These are phyloP conservation scores for Hemileccinum rubropunctum DNA, from an alignment of 768 basidiomycete genomes.

Conservation along the genomic window DNA sequence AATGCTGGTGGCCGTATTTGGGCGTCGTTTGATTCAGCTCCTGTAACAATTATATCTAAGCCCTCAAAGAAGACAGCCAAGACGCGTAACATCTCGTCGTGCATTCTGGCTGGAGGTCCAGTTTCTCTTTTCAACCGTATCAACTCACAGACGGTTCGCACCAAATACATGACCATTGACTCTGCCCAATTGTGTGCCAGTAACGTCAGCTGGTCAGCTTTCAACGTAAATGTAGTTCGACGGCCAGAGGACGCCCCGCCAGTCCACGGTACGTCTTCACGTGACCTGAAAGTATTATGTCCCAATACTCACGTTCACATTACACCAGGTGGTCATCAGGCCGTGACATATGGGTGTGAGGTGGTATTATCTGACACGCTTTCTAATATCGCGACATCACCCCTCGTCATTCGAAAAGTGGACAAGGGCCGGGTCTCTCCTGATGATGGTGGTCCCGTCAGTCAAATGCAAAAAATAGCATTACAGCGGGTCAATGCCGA, in stretches of 20 bases:
- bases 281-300: constrained; percentile 43
- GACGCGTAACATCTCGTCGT: constrained; percentile 87
- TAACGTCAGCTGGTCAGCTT: constrained; percentile 90
- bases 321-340: constrained; percentile 61
- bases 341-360: constrained; percentile 89
- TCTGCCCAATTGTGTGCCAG: constrained; percentile 81
- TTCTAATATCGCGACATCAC: constrained; percentile 82
- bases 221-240: constrained; percentile 87
- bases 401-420: constrained; percentile 87
- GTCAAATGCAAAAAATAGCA: constrained; percentile 96
- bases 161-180: constrained; percentile 96
- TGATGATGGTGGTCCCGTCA: constrained; percentile 91
- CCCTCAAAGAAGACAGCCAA: constrained; percentile 97
- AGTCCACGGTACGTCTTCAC: constrained; percentile 60
- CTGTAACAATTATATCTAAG: constrained; percentile 94
- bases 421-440: constrained; percentile 84
- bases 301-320: constrained; percentile 39
- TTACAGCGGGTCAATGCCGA: constrained; percentile 79
- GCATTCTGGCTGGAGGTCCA: constrained; percentile 85
- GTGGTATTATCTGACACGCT: constrained; percentile 82
- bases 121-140: constrained; percentile 95
- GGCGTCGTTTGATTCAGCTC: constrained; percentile 90
- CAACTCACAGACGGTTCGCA: constrained; percentile 94
- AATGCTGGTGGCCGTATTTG: constrained; percentile 63
- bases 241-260: constrained; percentile 63